Base-by-base conservation (phyloP, 148 eudicot species). In the Amaranthus palmeri region DNA sequence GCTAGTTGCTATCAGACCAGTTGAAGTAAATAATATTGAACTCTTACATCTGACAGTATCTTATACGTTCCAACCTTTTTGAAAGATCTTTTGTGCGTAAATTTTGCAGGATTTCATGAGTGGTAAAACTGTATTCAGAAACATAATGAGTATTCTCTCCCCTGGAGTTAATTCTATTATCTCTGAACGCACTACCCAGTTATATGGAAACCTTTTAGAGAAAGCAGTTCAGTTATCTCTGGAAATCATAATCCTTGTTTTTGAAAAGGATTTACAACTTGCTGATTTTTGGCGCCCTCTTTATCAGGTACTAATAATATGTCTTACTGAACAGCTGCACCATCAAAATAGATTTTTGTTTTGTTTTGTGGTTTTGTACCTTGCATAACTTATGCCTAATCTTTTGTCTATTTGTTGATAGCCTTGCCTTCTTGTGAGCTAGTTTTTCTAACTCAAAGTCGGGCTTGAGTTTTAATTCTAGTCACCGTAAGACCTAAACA, bases 271-370 rank as follows among this genome's bases (percentile, higher is more conserved):
- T 69, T 72, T 82, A 41, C 70, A 55, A 51, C 90, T 96, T 78
- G 86, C 96, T 74, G 97, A 96, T 78, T 83, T 78, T 72, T 96
- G 96, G 99, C 96, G 97, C 68, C 97, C 99, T 64, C 78, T 96
- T 40, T 96, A 88, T 85, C 97, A 96, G 96, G 99, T 91, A 74
- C 25, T 2, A 46, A 56, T 49, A 4, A 13, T 4, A 51, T 47
- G 46, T 64, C 41, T 65, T 18, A n/a, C 14, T 10, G 47, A 40
- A 5, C n/a, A 48, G 10, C 13, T 10, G 25, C 10, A 11, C 69
- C 9, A 18, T 43, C 4, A 9, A 4, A 17, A 6, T 15, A 8
- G 3, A 10, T 43, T 54, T 41, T 17, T 17, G 48, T 8, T 67
- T 53, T 12, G 5, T n/a, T 46, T 0, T 42, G 13, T 56, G 10